These are phyloP conservation scores for Mercurialis annua DNA, from an alignment of 345 rosid genomes.

Conservation along the genomic window DNA sequence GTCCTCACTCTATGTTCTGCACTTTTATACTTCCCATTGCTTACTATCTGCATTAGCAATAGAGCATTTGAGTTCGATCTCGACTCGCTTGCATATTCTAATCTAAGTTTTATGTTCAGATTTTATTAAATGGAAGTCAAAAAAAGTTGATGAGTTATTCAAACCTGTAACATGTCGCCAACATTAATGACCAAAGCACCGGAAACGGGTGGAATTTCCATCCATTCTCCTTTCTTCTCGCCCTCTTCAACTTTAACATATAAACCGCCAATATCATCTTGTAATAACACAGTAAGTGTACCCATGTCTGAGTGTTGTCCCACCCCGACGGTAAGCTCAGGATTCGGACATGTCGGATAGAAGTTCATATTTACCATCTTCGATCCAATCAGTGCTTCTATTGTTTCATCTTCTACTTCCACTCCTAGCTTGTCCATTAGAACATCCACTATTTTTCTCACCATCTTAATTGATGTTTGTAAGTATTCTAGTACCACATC, in stretches of 20 bases:
- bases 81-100: too few species aligned
- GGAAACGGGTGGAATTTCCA: slow-evolving; percentile 19
- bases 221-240: slow-evolving; percentile 22
- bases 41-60: slow-evolving; percentile 32
- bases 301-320: slow-evolving; percentile 71
- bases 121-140: too few species aligned
- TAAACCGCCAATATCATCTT: too few species aligned
- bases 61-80: too few species aligned
- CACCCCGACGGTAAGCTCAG: slow-evolving; percentile 52
- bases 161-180: slow-evolving; percentile 21
- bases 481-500: slow-evolving; percentile 46
- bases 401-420: slow-evolving; percentile 30
- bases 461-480: slow-evolving; percentile 41
- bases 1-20: slow-evolving; percentile 53
- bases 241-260: slow-evolving; percentile 39
- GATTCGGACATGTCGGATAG: slow-evolving; percentile 59
- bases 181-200: slow-evolving; percentile 25
- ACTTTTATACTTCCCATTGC: slow-evolving; percentile 58
- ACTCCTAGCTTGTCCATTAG: slow-evolving; percentile 44
- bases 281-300: slow-evolving; percentile 45
- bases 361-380: too few species aligned
- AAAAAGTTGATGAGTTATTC: too few species aligned
- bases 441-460: slow-evolving; percentile 33
- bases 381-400: slow-evolving; percentile 39
- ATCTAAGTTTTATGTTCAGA: too few species aligned